These are phyloP conservation scores for Aspergillus ibericus DNA, from an alignment of 2,329 filamentous ascomycete species.

Conservation along the genomic window DNA sequence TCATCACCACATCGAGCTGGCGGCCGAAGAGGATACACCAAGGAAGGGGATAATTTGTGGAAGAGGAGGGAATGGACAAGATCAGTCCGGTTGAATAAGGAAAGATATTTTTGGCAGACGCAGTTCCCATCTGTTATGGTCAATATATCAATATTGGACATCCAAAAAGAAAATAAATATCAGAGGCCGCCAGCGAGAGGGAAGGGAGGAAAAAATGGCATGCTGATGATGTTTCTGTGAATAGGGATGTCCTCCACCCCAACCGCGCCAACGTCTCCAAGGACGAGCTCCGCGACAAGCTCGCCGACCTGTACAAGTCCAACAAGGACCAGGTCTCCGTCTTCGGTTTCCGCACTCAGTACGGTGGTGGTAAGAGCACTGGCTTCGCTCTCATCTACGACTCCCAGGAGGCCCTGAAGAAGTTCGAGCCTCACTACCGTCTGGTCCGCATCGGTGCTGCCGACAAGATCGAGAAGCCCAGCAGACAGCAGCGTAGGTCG, in stretches of 20 bases:
- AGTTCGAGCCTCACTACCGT: conserved; percentile 99
- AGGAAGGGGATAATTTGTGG: not conserved
- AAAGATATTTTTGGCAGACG: not conserved
- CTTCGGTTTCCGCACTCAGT: conserved; percentile 98
- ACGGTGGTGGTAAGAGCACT: conserved; percentile 99
- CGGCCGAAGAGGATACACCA: not conserved
- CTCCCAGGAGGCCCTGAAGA: conserved; percentile 97
- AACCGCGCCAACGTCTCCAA: conserved; percentile 98
- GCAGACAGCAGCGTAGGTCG: conserved; percentile 97
- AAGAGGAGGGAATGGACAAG: not conserved
- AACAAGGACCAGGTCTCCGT: conserved; percentile 96
- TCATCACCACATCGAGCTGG: conserved; percentile 8
- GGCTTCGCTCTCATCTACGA: conserved; percentile 99
- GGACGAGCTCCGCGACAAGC: conserved; percentile 95
- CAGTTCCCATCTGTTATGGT: not conserved
- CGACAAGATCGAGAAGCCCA: conserved; percentile 93
- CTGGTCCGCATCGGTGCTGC: conserved; percentile 90
- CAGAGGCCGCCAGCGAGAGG: not conserved
- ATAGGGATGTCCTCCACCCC: conserved; percentile 98
- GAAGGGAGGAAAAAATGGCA: not conserved
- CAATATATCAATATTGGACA: not conserved
- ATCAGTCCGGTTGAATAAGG: not conserved
- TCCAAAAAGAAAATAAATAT: not conserved
- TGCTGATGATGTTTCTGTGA: conserved; percentile 12
- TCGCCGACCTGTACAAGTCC: conserved; percentile 95